phyloP scores from a whole-genome alignment of 1,139 yeast genomes.

The Candida glucosophila region DNA sequence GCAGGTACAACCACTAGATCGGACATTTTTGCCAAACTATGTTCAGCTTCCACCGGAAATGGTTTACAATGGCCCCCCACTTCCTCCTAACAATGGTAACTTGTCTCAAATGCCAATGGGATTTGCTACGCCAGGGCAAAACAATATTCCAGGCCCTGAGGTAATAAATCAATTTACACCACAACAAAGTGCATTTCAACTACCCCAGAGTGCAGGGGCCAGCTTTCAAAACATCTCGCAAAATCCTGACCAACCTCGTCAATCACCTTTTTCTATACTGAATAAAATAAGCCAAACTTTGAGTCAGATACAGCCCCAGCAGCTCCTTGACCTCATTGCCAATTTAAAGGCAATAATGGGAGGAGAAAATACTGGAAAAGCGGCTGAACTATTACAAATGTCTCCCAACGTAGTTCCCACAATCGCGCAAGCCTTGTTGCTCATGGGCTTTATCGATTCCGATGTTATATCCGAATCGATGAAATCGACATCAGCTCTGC shows the following conservation, averaged over 20 bases:
- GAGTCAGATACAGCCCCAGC: conserved; percentile 59
- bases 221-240: conserved; percentile 1
- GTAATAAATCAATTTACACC: conserved; percentile 3
- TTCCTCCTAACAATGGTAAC: conserved; percentile 3
- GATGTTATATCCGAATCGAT: conserved; percentile 48
- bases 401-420: conserved; percentile 55
- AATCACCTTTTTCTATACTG: conserved; percentile 34
- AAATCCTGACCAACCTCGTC: conserved; percentile 39
- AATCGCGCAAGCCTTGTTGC: conserved; percentile 63
- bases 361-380: conserved; percentile 44
- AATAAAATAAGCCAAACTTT: conserved; percentile 50
- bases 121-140: conserved; percentile 2
- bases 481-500: conserved; percentile 22
- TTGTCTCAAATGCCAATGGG: conserved; percentile 1
- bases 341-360: conserved; percentile 47
- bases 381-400: conserved; percentile 42
- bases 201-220: conserved; percentile 2
- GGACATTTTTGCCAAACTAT: conserved; percentile 41
- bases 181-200: conserved; percentile 6
- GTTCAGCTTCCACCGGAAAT: conserved; percentile 49
- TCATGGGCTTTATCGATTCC: conserved; percentile 67
- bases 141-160: conserved; percentile 1
- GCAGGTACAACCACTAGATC: conserved; percentile 32
- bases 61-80: conserved; percentile 12
- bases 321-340: conserved; percentile 56